Percentiles rank a stretch among this genome's conserved stretches.
These are phyloP conservation scores for Xylaria intraflava DNA, from an alignment of 495 filamentous ascomycete species.

Conservation along the genomic window DNA sequence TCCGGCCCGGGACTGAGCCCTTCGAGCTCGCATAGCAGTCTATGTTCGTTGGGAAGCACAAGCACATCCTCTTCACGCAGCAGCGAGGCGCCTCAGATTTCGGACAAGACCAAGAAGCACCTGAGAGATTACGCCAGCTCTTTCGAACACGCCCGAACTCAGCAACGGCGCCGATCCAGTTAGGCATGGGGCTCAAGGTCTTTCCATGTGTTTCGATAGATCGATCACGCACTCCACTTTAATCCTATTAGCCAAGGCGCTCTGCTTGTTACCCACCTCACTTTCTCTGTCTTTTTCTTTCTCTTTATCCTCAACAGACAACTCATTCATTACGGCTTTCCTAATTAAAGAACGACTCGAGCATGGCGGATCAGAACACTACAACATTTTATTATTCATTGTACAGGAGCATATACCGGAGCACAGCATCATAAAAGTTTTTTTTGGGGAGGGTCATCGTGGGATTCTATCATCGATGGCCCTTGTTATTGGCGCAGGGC, in stretches of 20 bases:
- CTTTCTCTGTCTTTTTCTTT: background rate
- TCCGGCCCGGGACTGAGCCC: slow-evolving; percentile 53
- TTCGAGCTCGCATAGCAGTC: slow-evolving; percentile 78
- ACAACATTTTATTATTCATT: slow-evolving; percentile 39
- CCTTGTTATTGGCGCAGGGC: slow-evolving; percentile 30
- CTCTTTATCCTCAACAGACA: slow-evolving; percentile 21
- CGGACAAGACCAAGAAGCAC: slow-evolving; percentile 70
- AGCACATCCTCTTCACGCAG: slow-evolving; percentile 45
- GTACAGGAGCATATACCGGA: slow-evolving; percentile 48
- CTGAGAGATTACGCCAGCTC: slow-evolving; percentile 79
- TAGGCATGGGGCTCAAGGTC: slow-evolving; percentile 13
- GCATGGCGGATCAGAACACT: slow-evolving; percentile 20
- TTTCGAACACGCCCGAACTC: slow-evolving; percentile 70
- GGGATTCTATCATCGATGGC: slow-evolving; percentile 28
- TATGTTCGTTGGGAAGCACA: slow-evolving; percentile 68
- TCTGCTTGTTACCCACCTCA: slow-evolving; percentile 18
- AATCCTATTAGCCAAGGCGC: slow-evolving; percentile 17
- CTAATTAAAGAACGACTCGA: slow-evolving; percentile 19
- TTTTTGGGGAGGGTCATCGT: slow-evolving; percentile 35
- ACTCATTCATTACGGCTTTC: slow-evolving; percentile 30
- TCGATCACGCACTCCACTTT: slow-evolving; percentile 20
- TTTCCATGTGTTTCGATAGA: slow-evolving; percentile 10
- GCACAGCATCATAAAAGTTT: slow-evolving; percentile 48
- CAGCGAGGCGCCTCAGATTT: slow-evolving; percentile 52
- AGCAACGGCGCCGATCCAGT: slow-evolving; percentile 44